These are phyloP conservation scores for Russula sp. DNA, from an alignment of 768 basidiomycete genomes.

Conservation along the genomic window DNA sequence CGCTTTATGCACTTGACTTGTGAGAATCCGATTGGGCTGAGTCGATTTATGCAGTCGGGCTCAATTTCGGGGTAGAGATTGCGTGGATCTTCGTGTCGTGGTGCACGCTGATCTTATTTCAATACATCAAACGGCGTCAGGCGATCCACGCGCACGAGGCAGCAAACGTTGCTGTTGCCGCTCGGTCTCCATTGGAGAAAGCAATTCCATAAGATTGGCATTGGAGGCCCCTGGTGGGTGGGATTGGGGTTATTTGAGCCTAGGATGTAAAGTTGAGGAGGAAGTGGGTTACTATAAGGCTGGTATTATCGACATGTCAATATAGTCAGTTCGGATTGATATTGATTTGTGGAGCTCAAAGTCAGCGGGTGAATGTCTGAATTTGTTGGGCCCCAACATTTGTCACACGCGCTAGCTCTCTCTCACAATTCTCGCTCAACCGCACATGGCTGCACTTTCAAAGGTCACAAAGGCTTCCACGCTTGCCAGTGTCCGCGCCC, in stretches of 20 bases:
- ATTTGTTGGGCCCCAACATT: too few relatives aligned
- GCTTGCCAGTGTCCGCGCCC: background rate
- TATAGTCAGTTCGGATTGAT: too few relatives aligned
- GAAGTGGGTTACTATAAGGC: too few relatives aligned
- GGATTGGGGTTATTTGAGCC: background rate
- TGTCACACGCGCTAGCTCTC: too few relatives aligned
- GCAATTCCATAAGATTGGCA: background rate
- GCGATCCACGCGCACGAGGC: constrained; percentile 1
- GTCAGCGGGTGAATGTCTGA: too few relatives aligned
- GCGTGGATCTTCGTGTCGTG: constrained; percentile 51
- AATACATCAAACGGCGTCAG: constrained; percentile 32
- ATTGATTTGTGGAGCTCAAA: too few relatives aligned
- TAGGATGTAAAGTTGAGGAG: too few relatives aligned
- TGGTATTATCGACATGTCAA: too few relatives aligned
- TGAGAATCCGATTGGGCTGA: background rate
- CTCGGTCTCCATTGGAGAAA: background rate
- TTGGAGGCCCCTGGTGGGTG: background rate
- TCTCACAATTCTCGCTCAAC: background rate
- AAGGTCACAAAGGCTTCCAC: constrained; percentile 2
- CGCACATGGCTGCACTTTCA: background rate
- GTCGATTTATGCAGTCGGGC: constrained; percentile 37
- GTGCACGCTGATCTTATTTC: constrained; percentile 44
- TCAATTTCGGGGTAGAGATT: constrained; percentile 54
- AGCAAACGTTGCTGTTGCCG: background rate
- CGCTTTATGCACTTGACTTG: too few relatives aligned